These are phyloP conservation scores for Daldinia vernicosa DNA, from an alignment of 495 filamentous ascomycete species.

Conservation along the genomic window DNA sequence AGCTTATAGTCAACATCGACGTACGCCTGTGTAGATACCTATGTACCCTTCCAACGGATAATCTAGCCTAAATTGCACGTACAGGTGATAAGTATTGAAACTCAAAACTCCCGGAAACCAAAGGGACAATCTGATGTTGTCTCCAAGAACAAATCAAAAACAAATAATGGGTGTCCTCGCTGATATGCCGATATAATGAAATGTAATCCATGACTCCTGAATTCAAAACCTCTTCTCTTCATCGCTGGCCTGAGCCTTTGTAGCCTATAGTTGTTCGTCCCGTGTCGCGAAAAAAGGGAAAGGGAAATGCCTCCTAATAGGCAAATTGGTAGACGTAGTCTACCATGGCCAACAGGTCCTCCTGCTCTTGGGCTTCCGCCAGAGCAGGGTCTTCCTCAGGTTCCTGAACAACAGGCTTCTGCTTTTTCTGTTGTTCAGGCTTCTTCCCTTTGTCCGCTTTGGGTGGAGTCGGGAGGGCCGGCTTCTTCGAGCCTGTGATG, in stretches of 20 bases:
- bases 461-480: neutral
- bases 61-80: no score
- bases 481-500: neutral
- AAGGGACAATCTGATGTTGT: neutral
- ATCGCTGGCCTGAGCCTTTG: neutral
- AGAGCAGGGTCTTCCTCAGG: neutral
- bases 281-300: no score
- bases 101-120: neutral
- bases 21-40: no score
- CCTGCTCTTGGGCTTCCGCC: neutral
- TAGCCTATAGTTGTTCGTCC: no score
- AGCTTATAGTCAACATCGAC: no score
- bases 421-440: neutral
- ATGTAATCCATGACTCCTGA: neutral
- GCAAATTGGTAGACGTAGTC: neutral
- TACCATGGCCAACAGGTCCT: neutral
- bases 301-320: no score
- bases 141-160: neutral
- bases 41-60: no score
- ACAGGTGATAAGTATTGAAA: no score
- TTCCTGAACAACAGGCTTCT: neutral
- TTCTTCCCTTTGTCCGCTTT: neutral
- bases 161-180: neutral
- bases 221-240: neutral
- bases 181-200: neutral